Percentiles rank a stretch among this genome's conserved stretches.
Evolutionary conservation across 192 early-diverging fungal species (phyloP).

Genomic region (Dissophora globulifera): DNA sequence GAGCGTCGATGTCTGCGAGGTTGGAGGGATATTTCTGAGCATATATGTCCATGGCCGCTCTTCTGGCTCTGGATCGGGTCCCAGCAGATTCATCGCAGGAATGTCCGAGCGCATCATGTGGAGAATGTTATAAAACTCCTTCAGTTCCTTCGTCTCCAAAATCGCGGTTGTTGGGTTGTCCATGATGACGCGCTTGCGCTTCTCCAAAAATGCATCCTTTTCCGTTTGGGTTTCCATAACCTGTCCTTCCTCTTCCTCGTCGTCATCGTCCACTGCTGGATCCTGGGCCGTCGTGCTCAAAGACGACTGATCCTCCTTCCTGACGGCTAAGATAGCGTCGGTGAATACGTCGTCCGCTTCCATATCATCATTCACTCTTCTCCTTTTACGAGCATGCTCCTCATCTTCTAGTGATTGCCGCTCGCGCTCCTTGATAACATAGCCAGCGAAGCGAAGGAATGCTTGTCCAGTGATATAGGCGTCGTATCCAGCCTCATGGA

Average conservation of each 20-base stretch:
- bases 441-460: constrained; percentile 74
- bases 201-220: constrained; percentile 27
- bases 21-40: constrained; percentile 63
- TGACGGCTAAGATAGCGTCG: background rate
- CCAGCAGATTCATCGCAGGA: constrained; percentile 66
- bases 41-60: constrained; percentile 59
- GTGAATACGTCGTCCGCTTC: background rate
- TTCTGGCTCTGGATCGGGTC: constrained; percentile 56
- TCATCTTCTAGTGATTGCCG: constrained; percentile 1
- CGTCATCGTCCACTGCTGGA: background rate
- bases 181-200: constrained; percentile 23
- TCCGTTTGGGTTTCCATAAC: constrained; percentile 31
- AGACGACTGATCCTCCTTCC: background rate
- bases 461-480: constrained; percentile 88
- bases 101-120: constrained; percentile 76
- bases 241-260: constrained; percentile 39
- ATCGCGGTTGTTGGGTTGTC: constrained; percentile 33
- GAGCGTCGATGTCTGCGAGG: constrained; percentile 58
- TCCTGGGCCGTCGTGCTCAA: background rate
- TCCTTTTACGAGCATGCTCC: constrained; percentile 27
- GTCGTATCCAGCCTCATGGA: constrained; percentile 95
- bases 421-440: constrained; percentile 56
- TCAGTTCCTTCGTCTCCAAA: constrained; percentile 33
- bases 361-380: constrained; percentile 13
- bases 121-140: constrained; percentile 65